phyloP scores from a whole-genome alignment of 345 rosid genomes.

The Eucalyptus decipiens region DNA sequence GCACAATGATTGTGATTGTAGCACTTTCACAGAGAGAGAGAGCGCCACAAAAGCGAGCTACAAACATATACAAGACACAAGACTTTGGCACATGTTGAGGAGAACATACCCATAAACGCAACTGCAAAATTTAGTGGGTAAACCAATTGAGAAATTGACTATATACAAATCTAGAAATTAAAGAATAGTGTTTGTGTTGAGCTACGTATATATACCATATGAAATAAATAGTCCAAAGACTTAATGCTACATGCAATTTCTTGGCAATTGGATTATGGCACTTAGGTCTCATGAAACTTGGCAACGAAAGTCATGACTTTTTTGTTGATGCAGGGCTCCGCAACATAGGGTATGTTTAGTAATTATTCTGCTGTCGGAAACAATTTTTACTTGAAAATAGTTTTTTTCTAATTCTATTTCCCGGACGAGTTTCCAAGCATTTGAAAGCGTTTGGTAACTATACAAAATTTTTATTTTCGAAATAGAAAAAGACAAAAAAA shows the following conservation, averaged over 20 bases:
- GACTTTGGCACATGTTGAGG: neutral
- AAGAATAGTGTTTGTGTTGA: neutral
- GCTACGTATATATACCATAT: neutral
- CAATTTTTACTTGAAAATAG: too few relatives aligned
- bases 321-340: conserved; percentile 18
- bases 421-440: too few relatives aligned
- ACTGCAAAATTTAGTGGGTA: neutral
- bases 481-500: too few relatives aligned
- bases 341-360: neutral
- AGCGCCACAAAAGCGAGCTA: neutral
- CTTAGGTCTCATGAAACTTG: conserved; percentile 37
- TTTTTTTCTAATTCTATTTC: too few relatives aligned
- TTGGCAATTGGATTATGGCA: too few relatives aligned
- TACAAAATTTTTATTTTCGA: too few relatives aligned
- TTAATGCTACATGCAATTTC: neutral
- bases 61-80: neutral
- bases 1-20: neutral
- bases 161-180: neutral
- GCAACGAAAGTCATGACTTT: conserved; percentile 38
- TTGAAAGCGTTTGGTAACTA: too few relatives aligned
- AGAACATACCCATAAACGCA: neutral
- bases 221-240: neutral
- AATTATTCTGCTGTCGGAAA: too few relatives aligned
- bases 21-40: neutral
- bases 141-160: neutral